Conservation (phyloP, 176 grass and related monocot genomes). For the Urochloa ruziziensis region DNA sequence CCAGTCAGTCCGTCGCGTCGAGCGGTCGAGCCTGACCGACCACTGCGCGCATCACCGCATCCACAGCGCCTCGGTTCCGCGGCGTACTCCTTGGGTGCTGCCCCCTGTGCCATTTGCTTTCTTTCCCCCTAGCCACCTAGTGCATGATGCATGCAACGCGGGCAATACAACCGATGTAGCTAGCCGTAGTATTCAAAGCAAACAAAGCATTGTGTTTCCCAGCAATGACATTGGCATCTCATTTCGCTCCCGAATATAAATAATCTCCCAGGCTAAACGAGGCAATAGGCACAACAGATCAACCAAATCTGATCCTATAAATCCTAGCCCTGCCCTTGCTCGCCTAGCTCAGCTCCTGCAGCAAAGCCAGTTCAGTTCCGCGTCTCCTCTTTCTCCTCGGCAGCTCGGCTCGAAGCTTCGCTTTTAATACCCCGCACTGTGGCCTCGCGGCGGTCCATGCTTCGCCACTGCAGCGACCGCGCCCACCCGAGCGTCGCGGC, state of each 20-base stretch:
- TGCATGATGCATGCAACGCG: not conserved
- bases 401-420: not conserved
- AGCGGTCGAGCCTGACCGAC: not conserved
- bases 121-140: not conserved
- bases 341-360: not conserved
- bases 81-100: constrained; percentile 37
- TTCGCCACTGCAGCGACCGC: not conserved
- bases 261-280: not conserved
- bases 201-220: not conserved
- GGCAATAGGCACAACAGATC: not conserved
- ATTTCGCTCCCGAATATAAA: not conserved
- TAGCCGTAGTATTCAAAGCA: not conserved
- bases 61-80: not conserved
- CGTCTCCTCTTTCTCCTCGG: not conserved
- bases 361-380: not conserved
- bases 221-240: not conserved
- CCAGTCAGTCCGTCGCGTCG: constrained; percentile 30
- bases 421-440: constrained; percentile 16
- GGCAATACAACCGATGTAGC: too few relatives aligned
- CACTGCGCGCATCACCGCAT: not conserved
- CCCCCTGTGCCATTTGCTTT: not conserved
- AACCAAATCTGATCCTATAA: constrained; percentile 25
- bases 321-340: not conserved
- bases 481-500: not conserved
- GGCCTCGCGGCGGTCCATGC: not conserved